These are phyloP conservation scores for Pinus tabuliformis DNA, from an alignment of 75 land plant genomes.

Conservation along the genomic window DNA sequence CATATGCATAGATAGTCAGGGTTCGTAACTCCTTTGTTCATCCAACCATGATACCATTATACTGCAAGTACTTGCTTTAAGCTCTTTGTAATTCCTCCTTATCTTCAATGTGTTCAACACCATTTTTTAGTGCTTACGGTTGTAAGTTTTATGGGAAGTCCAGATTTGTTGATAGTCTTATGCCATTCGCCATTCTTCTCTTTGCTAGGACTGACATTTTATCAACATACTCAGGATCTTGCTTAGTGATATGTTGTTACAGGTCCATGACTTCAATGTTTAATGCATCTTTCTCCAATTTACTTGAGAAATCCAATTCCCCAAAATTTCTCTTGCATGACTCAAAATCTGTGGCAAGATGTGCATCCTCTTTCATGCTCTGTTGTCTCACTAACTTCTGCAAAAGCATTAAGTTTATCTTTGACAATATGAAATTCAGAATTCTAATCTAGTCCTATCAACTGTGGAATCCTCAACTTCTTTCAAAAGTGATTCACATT, in stretches of 20 bases:
- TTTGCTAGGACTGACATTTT: slow-evolving; percentile 19
- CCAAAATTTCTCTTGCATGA: neutral
- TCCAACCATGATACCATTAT: no score
- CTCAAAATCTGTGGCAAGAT: neutral
- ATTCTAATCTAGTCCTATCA: neutral
- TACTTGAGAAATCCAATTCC: neutral
- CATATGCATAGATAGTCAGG: no score
- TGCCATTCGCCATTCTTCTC: no score
- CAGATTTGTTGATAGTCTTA: no score
- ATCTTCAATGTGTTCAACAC: no score
- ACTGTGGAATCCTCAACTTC: slow-evolving; percentile 8
- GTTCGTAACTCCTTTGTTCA: no score
- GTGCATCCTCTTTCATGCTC: neutral
- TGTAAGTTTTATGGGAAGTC: no score
- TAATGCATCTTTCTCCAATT: slow-evolving; percentile 6
- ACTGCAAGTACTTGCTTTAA: no score
- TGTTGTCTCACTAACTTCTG: no score
- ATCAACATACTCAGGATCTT: slow-evolving; percentile 13
- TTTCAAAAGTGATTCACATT: neutral
- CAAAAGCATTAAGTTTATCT: neutral
- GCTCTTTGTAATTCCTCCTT: no score
- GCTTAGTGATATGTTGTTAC: neutral
- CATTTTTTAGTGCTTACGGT: no score
- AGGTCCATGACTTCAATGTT: neutral
- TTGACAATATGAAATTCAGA: neutral